These are phyloP conservation scores for Arctium lappa DNA, from an alignment of 129 eudicot species.

Conservation along the genomic window DNA sequence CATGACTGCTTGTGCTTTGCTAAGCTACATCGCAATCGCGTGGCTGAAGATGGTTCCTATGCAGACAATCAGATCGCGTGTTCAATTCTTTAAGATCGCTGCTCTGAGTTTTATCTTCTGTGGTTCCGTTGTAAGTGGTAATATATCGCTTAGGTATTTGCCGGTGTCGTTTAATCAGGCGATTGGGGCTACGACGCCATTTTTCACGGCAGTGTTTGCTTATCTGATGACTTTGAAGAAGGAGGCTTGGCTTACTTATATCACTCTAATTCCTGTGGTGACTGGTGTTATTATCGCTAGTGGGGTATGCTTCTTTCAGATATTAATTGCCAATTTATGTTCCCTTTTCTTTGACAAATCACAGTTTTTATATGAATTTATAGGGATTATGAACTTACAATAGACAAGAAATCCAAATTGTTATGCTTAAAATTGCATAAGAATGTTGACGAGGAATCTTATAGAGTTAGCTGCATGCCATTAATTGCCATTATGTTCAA, in stretches of 20 bases:
- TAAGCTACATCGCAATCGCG: constrained; percentile 74
- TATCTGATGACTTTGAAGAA: constrained; percentile 72
- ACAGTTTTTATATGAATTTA: background rate
- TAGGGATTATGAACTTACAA: background rate
- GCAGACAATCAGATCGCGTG: constrained; percentile 67
- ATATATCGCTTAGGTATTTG: constrained; percentile 69
- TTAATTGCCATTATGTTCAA: background rate
- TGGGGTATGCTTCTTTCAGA: constrained; percentile 51
- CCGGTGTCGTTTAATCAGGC: constrained; percentile 95
- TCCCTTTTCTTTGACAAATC: background rate
- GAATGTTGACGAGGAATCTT: background rate
- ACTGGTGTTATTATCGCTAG: constrained; percentile 88
- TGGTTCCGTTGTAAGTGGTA: constrained; percentile 89
- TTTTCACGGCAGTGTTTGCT: constrained; percentile 91
- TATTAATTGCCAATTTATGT: background rate
- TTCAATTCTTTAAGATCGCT: constrained; percentile 67
- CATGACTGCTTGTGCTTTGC: constrained; percentile 80
- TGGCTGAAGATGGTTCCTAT: constrained; percentile 87
- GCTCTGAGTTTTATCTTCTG: constrained; percentile 72
- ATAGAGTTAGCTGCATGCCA: background rate
- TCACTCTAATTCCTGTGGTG: constrained; percentile 78
- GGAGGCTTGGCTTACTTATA: constrained; percentile 74
- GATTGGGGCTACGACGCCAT: constrained; percentile 91
- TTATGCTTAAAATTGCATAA: background rate
- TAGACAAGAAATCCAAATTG: background rate